Base-by-base conservation (phyloP, 257 asterid genomes). In the Penstemon newberryi region DNA sequence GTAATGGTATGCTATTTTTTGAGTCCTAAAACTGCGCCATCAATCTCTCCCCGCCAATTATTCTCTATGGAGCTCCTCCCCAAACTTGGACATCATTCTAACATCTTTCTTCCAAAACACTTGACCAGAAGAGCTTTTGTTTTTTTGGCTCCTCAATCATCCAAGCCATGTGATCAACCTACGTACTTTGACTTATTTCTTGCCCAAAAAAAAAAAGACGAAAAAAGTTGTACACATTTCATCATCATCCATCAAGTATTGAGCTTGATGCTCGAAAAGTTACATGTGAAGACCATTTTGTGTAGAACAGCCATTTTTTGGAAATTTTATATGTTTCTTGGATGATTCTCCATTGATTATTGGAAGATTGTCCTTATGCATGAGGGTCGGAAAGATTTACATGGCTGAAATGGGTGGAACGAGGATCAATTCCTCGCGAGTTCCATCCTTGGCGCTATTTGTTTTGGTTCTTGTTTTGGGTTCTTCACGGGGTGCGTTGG, bases 21-120 rank as follows among this genome's bases (percentile, higher is more conserved):
- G 12, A 67, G 76, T 67, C 85, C 86, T 72, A 73, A 59, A 74
- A 79, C 68, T 40, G 65, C 79, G 89, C 82, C 91, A 74, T 77
- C 65, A 75, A 83, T 91, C 85, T 86, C 96, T 91, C 97, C 81
- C 84, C 77, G 78, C 95, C 99, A 84, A 81, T 77, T 84, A 92
- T 84, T 82, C 77, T 69, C 82, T 65, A 77, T 79, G 87, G 84
- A 71, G 71, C 73, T 78, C 83, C 81, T 74, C 68, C 78, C 75
- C 66, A 56, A 44, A 73, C 66, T 73, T 72, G 64, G 25, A 56
- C 77, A 52, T 45, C 71, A 60, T 79, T 63, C 86, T 63, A 83
- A 45, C 78, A 67, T 67, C 65, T 72, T 78, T 63, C 77, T 74
- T 69, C 72, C 76, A 54, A 70, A 76, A 66, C 56, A 45, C 42